Base-by-base conservation (phyloP, 139 green algal species). In the Asterochloris erici region DNA sequence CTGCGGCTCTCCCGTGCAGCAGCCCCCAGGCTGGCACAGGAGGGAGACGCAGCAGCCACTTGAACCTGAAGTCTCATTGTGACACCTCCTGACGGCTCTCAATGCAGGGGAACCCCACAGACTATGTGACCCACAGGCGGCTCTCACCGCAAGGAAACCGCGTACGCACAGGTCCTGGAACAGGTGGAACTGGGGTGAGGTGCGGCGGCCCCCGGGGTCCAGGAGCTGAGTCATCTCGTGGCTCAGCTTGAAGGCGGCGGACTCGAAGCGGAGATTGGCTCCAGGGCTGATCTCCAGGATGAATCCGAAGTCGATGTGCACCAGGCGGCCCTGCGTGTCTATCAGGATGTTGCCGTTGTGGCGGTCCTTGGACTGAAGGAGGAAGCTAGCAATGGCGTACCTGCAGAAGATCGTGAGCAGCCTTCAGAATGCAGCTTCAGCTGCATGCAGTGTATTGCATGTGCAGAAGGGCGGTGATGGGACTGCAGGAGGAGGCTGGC, bases 271-370 rank as follows among this genome's bases (percentile, higher is more conserved):
- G 89, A 97, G 84, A 84, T 94, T 94, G 85, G 91, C 92, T 29
- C 94, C 93, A 79, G 89, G 86, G 23, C 80, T 87, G 85, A 92
- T 93, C 85, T 93, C 90, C 84, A 99, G 92, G 91, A 99, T 99
- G 89, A 98, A 99, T 63, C 97, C 97, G 89, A 99, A 99, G 91
- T 99, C 97, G 81, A 99, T 99, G 93, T 99, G 97, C 63, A 99
- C 94, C 29, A 99, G 84, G 84, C 94, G 94, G 63, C 97, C 96
- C 63, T 94, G 79, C 75, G 92, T 93, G 86, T 98, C 94, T 54
- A 99, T 84, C 84, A 99, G 89, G 38, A 99, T 94, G 89, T 99
- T 99, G 81, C 96, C 96, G 77, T 99, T 99, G 94, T 99, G 96
- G 13, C 95, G 91, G 89, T 98, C 95, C 91, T 98, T 98, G 83